Conservation (phyloP, 2,329 filamentous ascomycete species). For the Lasiodiplodia theobromae region DNA sequence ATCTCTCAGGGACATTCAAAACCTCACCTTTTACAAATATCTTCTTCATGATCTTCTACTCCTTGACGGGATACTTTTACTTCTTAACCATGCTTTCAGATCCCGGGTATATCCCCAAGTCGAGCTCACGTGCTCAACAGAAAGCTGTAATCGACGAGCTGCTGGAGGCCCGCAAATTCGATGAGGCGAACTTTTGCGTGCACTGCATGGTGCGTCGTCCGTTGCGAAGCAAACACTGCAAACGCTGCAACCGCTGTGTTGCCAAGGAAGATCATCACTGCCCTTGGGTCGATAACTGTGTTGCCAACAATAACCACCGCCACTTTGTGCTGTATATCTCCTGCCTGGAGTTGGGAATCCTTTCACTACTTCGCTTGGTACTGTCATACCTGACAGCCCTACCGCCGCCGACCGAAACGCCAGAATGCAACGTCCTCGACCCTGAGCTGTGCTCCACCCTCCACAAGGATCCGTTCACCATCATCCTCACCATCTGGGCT, state of each 20-base stretch:
- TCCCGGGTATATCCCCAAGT: constrained; percentile 91
- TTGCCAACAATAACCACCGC: constrained; percentile 93
- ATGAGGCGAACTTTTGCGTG: constrained; percentile 93
- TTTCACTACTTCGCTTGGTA: constrained; percentile 73
- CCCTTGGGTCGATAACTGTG: constrained; percentile 96
- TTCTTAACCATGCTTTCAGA: constrained; percentile 83
- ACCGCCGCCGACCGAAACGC: constrained; percentile 16
- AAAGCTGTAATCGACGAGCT: constrained; percentile 89
- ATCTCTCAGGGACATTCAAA: constrained; percentile 66
- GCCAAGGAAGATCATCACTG: constrained; percentile 98
- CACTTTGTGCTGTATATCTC: constrained; percentile 94
- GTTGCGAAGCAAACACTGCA: constrained; percentile 94
- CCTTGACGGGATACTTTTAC: constrained; percentile 84
- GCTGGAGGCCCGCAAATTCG: constrained; percentile 84
- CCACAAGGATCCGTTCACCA: constrained; percentile 82
- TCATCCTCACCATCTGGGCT: constrained; percentile 80
- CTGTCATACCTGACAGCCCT: constrained; percentile 68
- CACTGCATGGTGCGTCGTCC: constrained; percentile 94
- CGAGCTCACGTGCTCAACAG: constrained; percentile 87
- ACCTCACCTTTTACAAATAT: constrained; percentile 78
- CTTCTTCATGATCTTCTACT: constrained; percentile 70
- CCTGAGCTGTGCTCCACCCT: constrained; percentile 76
- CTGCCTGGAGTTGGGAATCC: constrained; percentile 76
- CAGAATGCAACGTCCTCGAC: constrained; percentile 74
- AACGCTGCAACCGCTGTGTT: constrained; percentile 87